phyloP scores from a whole-genome alignment of 768 basidiomycete species.

The Xerocomellus dryophilus region DNA sequence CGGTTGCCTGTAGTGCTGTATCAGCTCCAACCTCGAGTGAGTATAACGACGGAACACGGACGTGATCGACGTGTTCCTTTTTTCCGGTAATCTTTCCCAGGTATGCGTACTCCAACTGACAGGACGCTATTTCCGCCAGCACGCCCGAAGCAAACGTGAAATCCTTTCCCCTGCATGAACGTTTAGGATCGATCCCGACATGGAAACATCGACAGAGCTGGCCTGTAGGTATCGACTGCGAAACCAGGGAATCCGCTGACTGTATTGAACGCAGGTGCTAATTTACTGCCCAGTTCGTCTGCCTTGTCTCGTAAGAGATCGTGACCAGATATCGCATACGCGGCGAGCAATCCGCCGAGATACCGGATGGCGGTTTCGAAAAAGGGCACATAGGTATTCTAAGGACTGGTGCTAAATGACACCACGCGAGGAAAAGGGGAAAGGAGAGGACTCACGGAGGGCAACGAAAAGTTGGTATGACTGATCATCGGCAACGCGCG shows the following conservation, averaged over 20 bases:
- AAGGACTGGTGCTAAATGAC: background rate
- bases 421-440: background rate
- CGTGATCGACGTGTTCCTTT: slow-evolving; percentile 55
- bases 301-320: slow-evolving; percentile 63
- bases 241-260: slow-evolving; percentile 67
- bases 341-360: slow-evolving; percentile 82
- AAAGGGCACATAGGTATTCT: slow-evolving; percentile 45
- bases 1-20: slow-evolving; percentile 39
- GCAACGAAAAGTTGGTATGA: slow-evolving; percentile 46
- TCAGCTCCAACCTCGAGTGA: background rate
- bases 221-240: slow-evolving; percentile 65
- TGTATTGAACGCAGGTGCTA: slow-evolving; percentile 72
- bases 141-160: slow-evolving; percentile 30
- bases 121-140: slow-evolving; percentile 74
- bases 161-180: background rate
- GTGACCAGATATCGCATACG: slow-evolving; percentile 71
- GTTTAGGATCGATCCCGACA: background rate
- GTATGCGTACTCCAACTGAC: slow-evolving; percentile 84
- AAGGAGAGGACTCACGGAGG: slow-evolving; percentile 34
- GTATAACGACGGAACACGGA: slow-evolving; percentile 28
- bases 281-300: slow-evolving; percentile 65
- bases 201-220: slow-evolving; percentile 9
- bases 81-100: slow-evolving; percentile 76
- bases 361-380: slow-evolving; percentile 89
- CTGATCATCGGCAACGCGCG: slow-evolving; percentile 55